These are phyloP conservation scores for Neobulgaria alba DNA, from an alignment of 2,329 filamentous ascomycete genomes.

Conservation along the genomic window DNA sequence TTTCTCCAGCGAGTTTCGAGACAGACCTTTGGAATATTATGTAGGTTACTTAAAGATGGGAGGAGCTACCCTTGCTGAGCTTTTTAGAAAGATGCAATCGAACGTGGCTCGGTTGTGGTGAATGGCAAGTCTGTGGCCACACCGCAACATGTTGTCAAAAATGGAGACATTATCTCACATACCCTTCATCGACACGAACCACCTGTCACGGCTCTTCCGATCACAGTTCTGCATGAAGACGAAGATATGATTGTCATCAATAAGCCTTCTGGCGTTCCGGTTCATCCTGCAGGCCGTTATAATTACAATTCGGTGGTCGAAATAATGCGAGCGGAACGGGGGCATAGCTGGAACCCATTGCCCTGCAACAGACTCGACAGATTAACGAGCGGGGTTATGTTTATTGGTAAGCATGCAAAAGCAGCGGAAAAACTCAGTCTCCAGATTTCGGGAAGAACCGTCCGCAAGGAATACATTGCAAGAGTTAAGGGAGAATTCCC, in stretches of 20 bases:
- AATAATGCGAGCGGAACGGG: slow-evolving; percentile 75
- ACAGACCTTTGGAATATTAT: slow-evolving; percentile 81
- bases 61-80: slow-evolving; percentile 18
- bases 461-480: slow-evolving; percentile 92
- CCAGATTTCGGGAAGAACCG: slow-evolving; percentile 71
- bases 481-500: slow-evolving; percentile 88
- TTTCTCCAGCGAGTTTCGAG: slow-evolving; percentile 85
- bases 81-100: slow-evolving; percentile 61
- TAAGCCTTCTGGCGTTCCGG: slow-evolving; percentile 90
- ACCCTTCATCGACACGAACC: slow-evolving; percentile 94
- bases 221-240: slow-evolving; percentile 83
- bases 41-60: slow-evolving; percentile 34
- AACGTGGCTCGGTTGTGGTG: slow-evolving; percentile 67
- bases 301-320: slow-evolving; percentile 92
- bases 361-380: slow-evolving; percentile 92
- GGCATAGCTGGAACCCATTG: slow-evolving; percentile 44
- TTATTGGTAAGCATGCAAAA: slow-evolving; percentile 78
- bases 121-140: slow-evolving; percentile 63
- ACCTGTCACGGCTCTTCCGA: slow-evolving; percentile 72
- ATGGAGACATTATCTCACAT: slow-evolving; percentile 87
- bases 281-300: slow-evolving; percentile 91
- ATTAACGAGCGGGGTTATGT: slow-evolving; percentile 95
- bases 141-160: slow-evolving; percentile 65
- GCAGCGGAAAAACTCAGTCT: slow-evolving; percentile 69
- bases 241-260: slow-evolving; percentile 92